phyloP scores from a whole-genome alignment of 2,329 filamentous ascomycete species.

The Albifimbria verrucaria region DNA sequence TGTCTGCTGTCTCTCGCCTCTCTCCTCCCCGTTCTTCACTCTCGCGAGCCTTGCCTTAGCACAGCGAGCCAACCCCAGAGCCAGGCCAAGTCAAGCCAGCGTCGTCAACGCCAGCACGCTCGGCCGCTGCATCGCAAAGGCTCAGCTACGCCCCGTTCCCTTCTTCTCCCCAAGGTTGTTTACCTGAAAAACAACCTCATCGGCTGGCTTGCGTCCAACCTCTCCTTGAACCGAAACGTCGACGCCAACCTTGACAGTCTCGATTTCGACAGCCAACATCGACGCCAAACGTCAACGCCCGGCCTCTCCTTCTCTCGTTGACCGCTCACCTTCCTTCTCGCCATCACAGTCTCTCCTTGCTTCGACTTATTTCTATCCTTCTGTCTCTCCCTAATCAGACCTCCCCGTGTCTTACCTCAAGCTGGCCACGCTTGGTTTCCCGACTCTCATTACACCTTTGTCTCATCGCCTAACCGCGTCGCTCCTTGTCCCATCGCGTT shows the following conservation, averaged over 20 bases:
- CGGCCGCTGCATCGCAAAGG: not conserved
- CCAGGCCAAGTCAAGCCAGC: not conserved
- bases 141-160: not conserved
- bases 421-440: not conserved
- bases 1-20: not conserved
- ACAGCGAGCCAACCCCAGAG: not conserved
- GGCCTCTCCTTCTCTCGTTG: not conserved
- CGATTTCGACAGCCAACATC: not conserved
- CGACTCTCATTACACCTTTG: not conserved
- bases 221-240: not conserved
- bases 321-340: too few species aligned
- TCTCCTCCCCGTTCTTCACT: not conserved
- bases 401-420: not conserved
- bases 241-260: not conserved
- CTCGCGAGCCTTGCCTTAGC: not conserved
- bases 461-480: not conserved
- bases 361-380: not conserved
- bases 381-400: not conserved
- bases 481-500: not conserved
- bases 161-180: not conserved
- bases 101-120: not conserved
- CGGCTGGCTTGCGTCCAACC: not conserved
- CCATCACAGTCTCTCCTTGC: not conserved
- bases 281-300: not conserved
- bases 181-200: too few species aligned